A percentile compares a stretch with the other conserved stretches of the same genome.
These are phyloP conservation scores for Candida coleopterorum DNA, from an alignment of 805 yeast species.

Conservation along the genomic window DNA sequence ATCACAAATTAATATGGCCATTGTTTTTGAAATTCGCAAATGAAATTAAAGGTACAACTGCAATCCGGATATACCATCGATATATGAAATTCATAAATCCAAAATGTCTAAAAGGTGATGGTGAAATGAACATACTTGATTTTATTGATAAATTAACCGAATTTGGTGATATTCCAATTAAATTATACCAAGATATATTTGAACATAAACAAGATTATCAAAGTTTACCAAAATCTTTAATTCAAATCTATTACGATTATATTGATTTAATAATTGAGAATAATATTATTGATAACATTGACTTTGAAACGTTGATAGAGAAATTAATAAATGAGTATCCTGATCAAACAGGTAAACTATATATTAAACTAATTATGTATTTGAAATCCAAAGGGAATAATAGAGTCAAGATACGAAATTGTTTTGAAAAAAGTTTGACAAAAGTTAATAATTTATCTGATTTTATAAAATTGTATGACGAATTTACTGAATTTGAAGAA, in stretches of 20 bases:
- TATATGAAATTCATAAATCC: conserved; percentile 25
- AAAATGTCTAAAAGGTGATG: conserved; percentile 9
- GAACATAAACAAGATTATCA: conserved; percentile 24
- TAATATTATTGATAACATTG: conserved; percentile 5
- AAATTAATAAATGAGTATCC: conserved; percentile 38
- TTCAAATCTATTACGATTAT: conserved; percentile 45
- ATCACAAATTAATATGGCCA: conserved; percentile 43
- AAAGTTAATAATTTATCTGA: conserved; percentile 51
- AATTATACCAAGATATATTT: conserved; percentile 29
- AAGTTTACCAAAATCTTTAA: conserved; percentile 34
- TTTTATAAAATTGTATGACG: conserved; percentile 60
- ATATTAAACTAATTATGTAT: conserved; percentile 45
- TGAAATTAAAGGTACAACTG: conserved; percentile 37
- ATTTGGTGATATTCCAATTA: conserved; percentile 19
- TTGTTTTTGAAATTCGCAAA: conserved; percentile 53
- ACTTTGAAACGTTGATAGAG: conserved; percentile 22
- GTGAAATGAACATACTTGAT: conserved; percentile 18
- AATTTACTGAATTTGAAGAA: conserved; percentile 59
- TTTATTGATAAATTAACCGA: conserved; percentile 28
- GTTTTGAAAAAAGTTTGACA: conserved; percentile 46
- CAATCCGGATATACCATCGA: conserved; percentile 25
- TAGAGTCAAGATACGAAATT: conserved; percentile 19
- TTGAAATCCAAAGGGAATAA: conserved; percentile 33
- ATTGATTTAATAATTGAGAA: conserved; percentile 32
- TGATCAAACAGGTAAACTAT: conserved; percentile 52